Percentiles rank a stretch among this genome's conserved stretches.
These are phyloP conservation scores for Colletotrichum sp. DNA, from an alignment of 2,329 filamentous ascomycete genomes.

Conservation along the genomic window DNA sequence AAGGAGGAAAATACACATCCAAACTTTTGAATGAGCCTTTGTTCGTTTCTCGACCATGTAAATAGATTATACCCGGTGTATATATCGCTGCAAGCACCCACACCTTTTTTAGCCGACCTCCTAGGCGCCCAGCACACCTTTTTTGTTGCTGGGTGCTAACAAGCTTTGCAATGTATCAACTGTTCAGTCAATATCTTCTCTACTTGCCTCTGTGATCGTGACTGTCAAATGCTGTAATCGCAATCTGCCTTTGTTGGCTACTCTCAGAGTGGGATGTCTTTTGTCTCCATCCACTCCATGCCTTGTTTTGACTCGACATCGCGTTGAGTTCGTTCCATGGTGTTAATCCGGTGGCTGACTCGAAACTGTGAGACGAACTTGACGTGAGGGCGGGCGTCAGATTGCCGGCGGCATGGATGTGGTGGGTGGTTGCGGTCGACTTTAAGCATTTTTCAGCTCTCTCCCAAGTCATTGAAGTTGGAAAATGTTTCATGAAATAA, in stretches of 20 bases:
- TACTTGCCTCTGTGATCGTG: background rate
- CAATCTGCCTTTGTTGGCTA: no score
- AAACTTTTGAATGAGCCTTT: background rate
- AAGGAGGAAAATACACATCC: background rate
- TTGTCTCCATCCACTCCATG: no score
- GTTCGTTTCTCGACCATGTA: slow-evolving; percentile 17
- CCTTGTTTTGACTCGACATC: background rate
- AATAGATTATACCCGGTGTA: slow-evolving; percentile 20
- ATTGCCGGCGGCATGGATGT: background rate
- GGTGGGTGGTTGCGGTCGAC: background rate
- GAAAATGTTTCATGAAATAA: background rate
- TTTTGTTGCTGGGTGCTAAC: background rate
- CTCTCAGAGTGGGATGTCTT: no score
- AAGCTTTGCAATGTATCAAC: slow-evolving; percentile 15
- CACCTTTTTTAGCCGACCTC: slow-evolving; percentile 8
- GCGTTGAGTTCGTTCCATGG: background rate
- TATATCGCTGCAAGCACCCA: slow-evolving; percentile 13
- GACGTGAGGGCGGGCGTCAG: background rate
- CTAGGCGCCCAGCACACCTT: background rate
- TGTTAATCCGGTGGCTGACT: background rate
- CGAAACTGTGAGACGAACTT: background rate
- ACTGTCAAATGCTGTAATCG: background rate
- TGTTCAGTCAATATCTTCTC: background rate
- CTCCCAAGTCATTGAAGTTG: background rate
- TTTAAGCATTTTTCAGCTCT: background rate